phyloP scores from a whole-genome alignment of 352 stramenopile genomes.

The Pythium rishiriense region DNA sequence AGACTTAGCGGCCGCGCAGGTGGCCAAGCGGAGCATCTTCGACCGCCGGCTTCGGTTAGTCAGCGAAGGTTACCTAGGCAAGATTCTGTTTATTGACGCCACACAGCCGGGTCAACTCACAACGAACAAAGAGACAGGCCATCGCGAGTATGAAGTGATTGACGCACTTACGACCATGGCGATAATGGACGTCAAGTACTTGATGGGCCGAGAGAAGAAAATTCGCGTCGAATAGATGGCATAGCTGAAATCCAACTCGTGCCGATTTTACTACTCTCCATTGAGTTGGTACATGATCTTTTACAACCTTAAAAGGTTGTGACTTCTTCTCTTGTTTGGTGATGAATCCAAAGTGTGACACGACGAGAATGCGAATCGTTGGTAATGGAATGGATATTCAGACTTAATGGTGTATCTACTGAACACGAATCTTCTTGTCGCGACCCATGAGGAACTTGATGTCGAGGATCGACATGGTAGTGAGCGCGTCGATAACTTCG shows the following conservation, averaged over 20 bases:
- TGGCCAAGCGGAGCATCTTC: neutral
- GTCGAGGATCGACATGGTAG: slow-evolving; percentile 48
- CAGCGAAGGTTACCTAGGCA: neutral
- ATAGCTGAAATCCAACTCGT: neutral
- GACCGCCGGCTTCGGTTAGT: neutral
- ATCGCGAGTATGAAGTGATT: slow-evolving; percentile 35
- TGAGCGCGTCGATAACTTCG: slow-evolving; percentile 43
- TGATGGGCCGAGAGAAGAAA: slow-evolving; percentile 43
- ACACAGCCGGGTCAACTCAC: slow-evolving; percentile 39
- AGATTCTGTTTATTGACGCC: neutral
- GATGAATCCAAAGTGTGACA: too few species aligned
- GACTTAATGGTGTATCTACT: too few species aligned
- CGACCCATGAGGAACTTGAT: slow-evolving; percentile 55
- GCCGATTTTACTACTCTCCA: too few species aligned
- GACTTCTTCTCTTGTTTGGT: too few species aligned
- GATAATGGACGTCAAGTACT: slow-evolving; percentile 57
- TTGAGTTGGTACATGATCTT: too few species aligned
- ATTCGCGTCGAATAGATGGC: slow-evolving; percentile 4
- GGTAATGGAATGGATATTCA: too few species aligned
- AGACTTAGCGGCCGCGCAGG: neutral
- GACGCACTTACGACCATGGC: slow-evolving; percentile 45
- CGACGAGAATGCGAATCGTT: too few species aligned
- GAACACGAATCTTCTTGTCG: slow-evolving; percentile 14
- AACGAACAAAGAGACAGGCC: slow-evolving; percentile 27
- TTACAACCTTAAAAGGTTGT: too few species aligned